Evolutionary conservation across 768 basidiomycete species (phyloP).

Genomic region (Phanerochaete carnosa): DNA sequence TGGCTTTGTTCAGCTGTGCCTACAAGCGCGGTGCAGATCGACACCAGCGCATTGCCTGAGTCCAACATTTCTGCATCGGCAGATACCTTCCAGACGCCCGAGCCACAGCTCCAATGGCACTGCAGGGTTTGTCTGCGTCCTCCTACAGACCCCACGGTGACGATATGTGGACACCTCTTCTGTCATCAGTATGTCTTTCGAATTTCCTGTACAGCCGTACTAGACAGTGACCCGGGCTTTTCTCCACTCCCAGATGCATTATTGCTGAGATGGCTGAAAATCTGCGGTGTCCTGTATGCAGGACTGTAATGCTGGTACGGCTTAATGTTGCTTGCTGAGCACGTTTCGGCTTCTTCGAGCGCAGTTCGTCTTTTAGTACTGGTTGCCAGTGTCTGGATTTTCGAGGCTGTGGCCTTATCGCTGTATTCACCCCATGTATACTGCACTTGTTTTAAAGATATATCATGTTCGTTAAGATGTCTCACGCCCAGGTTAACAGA

Average conservation of each 20-base stretch:
- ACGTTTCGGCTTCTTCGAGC: background rate
- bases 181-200: slow-evolving; percentile 1
- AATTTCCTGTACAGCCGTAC: background rate
- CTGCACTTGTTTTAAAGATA: background rate
- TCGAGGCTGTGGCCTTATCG: background rate
- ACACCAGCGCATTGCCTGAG: background rate
- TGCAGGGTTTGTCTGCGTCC: background rate
- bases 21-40: background rate
- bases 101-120: background rate
- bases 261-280: slow-evolving; percentile 10
- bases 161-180: slow-evolving; percentile 11
- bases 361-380: background rate
- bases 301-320: slow-evolving; percentile 16
- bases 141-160: slow-evolving; percentile 3
- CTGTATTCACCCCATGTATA: background rate
- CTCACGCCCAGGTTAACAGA: background rate
- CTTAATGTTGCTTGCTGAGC: slow-evolving; percentile 11
- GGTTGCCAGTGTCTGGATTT: background rate
- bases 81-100: background rate
- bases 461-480: background rate
- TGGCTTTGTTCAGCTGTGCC: background rate
- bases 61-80: background rate
- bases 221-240: background rate
- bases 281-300: slow-evolving; percentile 21
- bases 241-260: slow-evolving; percentile 20